phyloP scores from a whole-genome alignment of 208 protist species.

The Leishmania turanica region DNA sequence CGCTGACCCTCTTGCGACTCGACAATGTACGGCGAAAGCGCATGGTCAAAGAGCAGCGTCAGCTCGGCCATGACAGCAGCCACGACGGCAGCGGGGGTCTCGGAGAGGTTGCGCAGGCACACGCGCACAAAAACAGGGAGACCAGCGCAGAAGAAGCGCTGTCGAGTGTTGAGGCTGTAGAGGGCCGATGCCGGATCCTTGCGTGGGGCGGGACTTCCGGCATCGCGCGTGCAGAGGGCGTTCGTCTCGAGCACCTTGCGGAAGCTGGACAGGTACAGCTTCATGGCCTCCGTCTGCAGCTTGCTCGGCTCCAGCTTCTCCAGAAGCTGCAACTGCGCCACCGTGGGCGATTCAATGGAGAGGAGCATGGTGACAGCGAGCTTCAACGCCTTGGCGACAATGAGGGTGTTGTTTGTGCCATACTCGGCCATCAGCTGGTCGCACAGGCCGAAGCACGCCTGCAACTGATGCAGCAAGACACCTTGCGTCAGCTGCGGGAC shows the following conservation, averaged over 20 bases:
- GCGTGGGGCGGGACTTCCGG: not conserved
- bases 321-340: constrained; percentile 42
- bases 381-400: constrained; percentile 77
- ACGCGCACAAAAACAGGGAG: constrained; percentile 60
- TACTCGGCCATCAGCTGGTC: constrained; percentile 83
- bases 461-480: constrained; percentile 59
- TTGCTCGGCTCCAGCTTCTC: constrained; percentile 78
- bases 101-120: constrained; percentile 68
- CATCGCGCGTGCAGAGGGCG: constrained; percentile 42
- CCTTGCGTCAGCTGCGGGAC: constrained; percentile 73
- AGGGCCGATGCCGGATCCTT: constrained; percentile 21
- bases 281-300: constrained; percentile 63
- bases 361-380: constrained; percentile 70
- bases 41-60: constrained; percentile 56
- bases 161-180: constrained; percentile 27
- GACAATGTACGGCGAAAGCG: constrained; percentile 82
- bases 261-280: constrained; percentile 73
- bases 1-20: constrained; percentile 69
- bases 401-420: constrained; percentile 52
- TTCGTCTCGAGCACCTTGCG: constrained; percentile 82
- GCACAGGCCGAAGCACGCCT: constrained; percentile 43
- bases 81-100: constrained; percentile 57
- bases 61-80: constrained; percentile 51
- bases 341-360: constrained; percentile 53
- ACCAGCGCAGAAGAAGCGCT: constrained; percentile 42